Evolutionary conservation across 768 basidiomycete species (phyloP).

Genomic region (Polyporus arcularius): DNA sequence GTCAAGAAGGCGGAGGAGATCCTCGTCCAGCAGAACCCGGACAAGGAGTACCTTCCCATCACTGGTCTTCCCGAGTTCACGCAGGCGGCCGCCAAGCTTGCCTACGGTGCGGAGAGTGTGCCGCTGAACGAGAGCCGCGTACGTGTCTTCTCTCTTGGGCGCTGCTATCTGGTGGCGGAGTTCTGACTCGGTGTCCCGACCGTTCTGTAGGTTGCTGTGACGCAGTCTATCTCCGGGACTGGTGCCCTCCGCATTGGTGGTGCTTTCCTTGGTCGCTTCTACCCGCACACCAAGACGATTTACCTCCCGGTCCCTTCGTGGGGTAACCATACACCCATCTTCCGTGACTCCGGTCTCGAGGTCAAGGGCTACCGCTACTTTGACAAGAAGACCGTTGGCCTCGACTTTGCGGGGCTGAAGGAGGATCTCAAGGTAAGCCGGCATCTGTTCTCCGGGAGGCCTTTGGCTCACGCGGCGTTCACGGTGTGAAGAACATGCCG

Average conservation of each 20-base stretch:
- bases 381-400: conserved; percentile 86
- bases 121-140: conserved; percentile 75
- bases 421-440: conserved; percentile 74
- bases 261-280: conserved; percentile 87
- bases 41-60: conserved; percentile 98
- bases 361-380: conserved; percentile 94
- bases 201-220: conserved; percentile 66
- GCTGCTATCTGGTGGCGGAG: not conserved
- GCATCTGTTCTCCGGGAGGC: not conserved
- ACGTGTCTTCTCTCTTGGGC: conserved; percentile 32
- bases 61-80: conserved; percentile 88
- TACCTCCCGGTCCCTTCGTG: conserved; percentile 94
- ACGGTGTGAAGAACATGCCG: conserved; percentile 54
- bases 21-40: conserved; percentile 61
- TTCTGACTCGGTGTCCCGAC: conserved; percentile 2
- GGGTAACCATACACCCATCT: conserved; percentile 95
- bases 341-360: conserved; percentile 92
- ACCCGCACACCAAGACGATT: conserved; percentile 82
- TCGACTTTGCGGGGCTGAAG: conserved; percentile 91
- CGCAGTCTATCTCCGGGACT: conserved; percentile 97
- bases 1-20: conserved; percentile 91
- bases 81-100: conserved; percentile 83
- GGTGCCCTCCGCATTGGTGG: conserved; percentile 96
- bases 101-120: conserved; percentile 81
- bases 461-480: conserved; percentile 1